Conservation (phyloP, 257 asterid species). For the Solanum peruvianum region DNA sequence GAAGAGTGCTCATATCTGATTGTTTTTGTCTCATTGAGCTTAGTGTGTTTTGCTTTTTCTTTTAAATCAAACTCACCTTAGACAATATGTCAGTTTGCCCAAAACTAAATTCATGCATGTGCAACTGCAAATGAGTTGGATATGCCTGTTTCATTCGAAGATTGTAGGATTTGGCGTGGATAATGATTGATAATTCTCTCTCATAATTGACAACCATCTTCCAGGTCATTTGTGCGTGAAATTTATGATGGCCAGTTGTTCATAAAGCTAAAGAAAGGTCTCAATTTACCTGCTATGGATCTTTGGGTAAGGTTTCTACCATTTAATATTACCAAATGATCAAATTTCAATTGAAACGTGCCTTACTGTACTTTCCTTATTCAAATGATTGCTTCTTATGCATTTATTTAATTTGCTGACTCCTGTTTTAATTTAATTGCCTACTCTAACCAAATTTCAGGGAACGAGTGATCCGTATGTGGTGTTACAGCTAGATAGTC, state of each 20-base stretch:
- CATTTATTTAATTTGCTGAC: neutral
- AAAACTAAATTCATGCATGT: neutral
- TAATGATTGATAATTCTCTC: neutral
- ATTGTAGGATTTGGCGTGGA: neutral
- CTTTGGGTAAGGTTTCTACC: slow-evolving; percentile 68
- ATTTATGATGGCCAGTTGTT: slow-evolving; percentile 89
- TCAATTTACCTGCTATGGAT: slow-evolving; percentile 87
- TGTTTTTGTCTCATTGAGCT: neutral
- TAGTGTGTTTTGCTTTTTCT: neutral
- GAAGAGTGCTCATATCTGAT: neutral
- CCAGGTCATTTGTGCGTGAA: slow-evolving; percentile 84
- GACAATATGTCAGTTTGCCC: neutral
- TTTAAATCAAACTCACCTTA: neutral
- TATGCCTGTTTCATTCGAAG: neutral
- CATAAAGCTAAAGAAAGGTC: slow-evolving; percentile 73
- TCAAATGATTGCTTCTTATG: neutral
- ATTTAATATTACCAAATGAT: neutral
- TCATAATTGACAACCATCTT: neutral
- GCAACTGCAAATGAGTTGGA: neutral
- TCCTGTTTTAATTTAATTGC: neutral
- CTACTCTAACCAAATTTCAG: slow-evolving; percentile 17
- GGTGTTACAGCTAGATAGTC: slow-evolving; percentile 67
- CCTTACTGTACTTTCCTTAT: neutral
- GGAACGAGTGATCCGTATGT: slow-evolving; percentile 99
- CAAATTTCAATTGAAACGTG: neutral